phyloP scores from a whole-genome alignment of 306 rosid species.

The Cicer chorassanicum region DNA sequence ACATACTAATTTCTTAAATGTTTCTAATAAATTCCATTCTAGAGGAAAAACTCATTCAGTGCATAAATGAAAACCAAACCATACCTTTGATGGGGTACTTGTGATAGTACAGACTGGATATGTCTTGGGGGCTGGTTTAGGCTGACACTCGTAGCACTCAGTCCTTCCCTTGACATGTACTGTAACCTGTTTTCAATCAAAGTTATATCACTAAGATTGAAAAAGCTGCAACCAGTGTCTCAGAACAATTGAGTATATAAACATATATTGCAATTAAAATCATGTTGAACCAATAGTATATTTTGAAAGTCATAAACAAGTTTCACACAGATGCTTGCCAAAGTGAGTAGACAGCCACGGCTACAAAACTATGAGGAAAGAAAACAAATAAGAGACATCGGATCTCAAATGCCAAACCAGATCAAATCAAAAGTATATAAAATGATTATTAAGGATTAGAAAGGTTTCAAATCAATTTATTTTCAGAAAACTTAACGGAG shows the following conservation, averaged over 20 bases:
- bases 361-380: conserved; percentile 22
- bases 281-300: conserved; percentile 15
- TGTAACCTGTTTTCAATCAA: conserved; percentile 72
- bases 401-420: conserved; percentile 16
- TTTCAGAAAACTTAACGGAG: background rate
- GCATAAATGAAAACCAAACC: conserved; percentile 27
- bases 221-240: conserved; percentile 16
- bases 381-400: conserved; percentile 8
- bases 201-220: conserved; percentile 38
- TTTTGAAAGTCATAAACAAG: conserved; percentile 11
- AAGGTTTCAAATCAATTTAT: background rate
- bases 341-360: conserved; percentile 2
- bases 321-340: conserved; percentile 8
- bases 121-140: conserved; percentile 97
- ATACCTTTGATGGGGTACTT: conserved; percentile 98
- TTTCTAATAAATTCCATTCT: background rate
- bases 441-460: background rate
- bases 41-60: background rate
- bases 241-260: conserved; percentile 20
- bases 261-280: background rate
- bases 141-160: conserved; percentile 98
- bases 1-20: background rate
- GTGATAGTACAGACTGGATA: conserved; percentile 99
- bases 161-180: conserved; percentile 96
- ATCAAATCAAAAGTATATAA: conserved; percentile 8